A percentile compares a stretch with the other conserved stretches of the same genome.
These are phyloP conservation scores for Salicornia ramosissima DNA, from an alignment of 148 eudicot genomes.

Conservation along the genomic window DNA sequence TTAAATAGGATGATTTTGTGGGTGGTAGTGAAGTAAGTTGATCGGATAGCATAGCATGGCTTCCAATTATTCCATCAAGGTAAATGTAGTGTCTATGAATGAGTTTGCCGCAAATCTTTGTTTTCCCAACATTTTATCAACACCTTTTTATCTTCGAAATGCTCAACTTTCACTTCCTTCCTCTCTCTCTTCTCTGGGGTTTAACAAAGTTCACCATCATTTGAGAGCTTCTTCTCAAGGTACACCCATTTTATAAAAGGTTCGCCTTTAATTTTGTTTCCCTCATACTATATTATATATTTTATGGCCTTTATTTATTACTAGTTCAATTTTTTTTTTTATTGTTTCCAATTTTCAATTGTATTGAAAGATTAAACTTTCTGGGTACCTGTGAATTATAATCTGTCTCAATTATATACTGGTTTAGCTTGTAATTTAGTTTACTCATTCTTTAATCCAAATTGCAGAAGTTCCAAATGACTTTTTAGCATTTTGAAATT, in stretches of 20 bases:
- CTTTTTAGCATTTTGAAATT: too few relatives aligned
- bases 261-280: background rate
- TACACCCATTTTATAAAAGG: background rate
- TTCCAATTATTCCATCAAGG: background rate
- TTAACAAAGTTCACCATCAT: background rate
- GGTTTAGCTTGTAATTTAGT: too few relatives aligned
- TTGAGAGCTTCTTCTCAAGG: constrained; percentile 10
- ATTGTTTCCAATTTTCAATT: background rate
- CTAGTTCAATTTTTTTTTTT: background rate
- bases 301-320: too few relatives aligned
- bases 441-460: too few relatives aligned
- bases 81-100: background rate
- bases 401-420: too few relatives aligned
- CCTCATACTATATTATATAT: too few relatives aligned
- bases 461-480: too few relatives aligned
- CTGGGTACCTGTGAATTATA: too few relatives aligned
- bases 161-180: background rate
- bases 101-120: background rate
- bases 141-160: background rate
- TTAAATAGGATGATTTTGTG: too few relatives aligned
- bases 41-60: constrained; percentile 2
- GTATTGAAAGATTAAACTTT: too few relatives aligned
- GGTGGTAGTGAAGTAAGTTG: background rate
- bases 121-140: background rate
- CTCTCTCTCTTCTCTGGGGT: background rate